Conservation (phyloP, 129 eudicot genomes). For the Saussurea involucrata region DNA sequence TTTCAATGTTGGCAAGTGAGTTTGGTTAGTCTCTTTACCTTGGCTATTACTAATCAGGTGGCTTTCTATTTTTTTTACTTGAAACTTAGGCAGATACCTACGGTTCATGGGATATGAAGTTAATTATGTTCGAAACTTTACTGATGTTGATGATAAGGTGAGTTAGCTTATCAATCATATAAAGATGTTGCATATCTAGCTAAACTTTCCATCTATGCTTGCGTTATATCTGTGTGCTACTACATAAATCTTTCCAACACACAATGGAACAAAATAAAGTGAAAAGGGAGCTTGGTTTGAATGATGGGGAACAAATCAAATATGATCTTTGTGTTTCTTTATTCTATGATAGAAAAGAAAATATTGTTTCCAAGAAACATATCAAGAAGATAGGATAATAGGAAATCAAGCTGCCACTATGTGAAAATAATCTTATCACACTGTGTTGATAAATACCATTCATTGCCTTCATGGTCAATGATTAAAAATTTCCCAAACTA, state of each 20-base stretch:
- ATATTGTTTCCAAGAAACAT: neutral
- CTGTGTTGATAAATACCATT: neutral
- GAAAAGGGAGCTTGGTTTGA: neutral
- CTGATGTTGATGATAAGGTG: slow-evolving; percentile 96
- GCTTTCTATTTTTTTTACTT: slow-evolving; percentile 30
- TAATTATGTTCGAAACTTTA: slow-evolving; percentile 81
- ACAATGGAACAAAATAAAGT: neutral
- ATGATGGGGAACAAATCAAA: neutral
- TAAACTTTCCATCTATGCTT: neutral
- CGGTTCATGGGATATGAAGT: slow-evolving; percentile 84
- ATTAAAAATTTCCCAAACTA: neutral
- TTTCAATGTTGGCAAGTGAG: neutral
- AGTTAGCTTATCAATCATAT: slow-evolving; percentile 4
- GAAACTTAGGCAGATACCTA: slow-evolving; percentile 78
- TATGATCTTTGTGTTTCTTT: neutral
- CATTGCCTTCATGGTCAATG: neutral
- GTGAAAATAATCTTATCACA: neutral
- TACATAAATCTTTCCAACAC: neutral
- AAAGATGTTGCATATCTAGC: neutral
- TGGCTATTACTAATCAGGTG: slow-evolving; percentile 27
- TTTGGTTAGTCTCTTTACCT: neutral
- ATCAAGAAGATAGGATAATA: neutral
- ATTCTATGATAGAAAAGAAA: neutral
- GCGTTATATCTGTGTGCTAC: neutral
- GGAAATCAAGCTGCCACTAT: neutral